Evolutionary conservation across 257 asterid species (phyloP).

Genomic region (Ocimum tenuiflorum): DNA sequence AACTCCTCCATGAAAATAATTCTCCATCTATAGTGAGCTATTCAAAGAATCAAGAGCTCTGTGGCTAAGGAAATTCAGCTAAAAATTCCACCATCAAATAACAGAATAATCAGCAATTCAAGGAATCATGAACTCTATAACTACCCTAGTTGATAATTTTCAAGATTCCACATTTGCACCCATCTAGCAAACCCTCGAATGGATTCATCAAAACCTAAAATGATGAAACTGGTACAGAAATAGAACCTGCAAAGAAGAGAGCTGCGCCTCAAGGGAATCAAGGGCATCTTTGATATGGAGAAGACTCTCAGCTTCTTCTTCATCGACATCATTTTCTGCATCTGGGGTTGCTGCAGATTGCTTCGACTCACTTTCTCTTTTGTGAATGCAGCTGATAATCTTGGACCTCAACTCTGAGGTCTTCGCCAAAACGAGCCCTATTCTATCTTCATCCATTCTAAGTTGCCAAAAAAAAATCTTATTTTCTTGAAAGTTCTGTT

Average conservation of each 20-base stretch:
- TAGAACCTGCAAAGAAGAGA: constrained; percentile 60
- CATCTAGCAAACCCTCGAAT: background rate
- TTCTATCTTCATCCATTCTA: constrained; percentile 37
- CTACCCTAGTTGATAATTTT: background rate
- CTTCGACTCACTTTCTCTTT: constrained; percentile 20
- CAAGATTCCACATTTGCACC: background rate
- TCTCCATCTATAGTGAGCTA: background rate
- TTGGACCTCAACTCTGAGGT: constrained; percentile 48
- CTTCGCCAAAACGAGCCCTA: constrained; percentile 42
- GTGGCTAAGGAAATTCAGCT: background rate
- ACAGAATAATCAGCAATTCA: background rate
- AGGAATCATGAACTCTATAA: background rate
- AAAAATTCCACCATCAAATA: background rate
- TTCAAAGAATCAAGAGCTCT: background rate
- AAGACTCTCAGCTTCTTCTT: constrained; percentile 54
- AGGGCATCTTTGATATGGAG: constrained; percentile 68
- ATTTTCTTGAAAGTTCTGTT: background rate
- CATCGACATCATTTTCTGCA: constrained; percentile 24
- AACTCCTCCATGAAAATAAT: background rate
- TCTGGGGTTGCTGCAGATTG: constrained; percentile 15
- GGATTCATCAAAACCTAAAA: background rate
- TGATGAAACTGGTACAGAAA: background rate
- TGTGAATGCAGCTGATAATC: constrained; percentile 37
- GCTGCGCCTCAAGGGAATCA: constrained; percentile 70
- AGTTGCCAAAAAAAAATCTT: background rate